Percentiles rank a stretch among this genome's conserved stretches.
Evolutionary conservation across 768 basidiomycete genomes (phyloP).

Genomic region (Lactarius sanguifluus): DNA sequence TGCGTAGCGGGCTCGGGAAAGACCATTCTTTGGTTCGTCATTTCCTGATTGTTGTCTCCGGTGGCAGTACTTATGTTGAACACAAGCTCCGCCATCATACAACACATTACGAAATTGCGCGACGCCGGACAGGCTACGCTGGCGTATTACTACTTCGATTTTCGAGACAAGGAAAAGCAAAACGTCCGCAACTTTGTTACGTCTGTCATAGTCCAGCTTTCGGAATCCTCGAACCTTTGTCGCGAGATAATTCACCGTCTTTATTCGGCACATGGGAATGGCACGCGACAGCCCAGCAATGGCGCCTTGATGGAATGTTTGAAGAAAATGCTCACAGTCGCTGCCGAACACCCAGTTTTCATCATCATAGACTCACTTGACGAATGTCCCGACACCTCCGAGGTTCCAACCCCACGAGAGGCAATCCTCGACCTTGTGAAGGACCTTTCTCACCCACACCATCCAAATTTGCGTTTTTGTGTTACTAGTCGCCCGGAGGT

Average conservation of each 20-base stretch:
- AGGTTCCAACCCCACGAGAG: not conserved
- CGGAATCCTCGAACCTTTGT: not conserved
- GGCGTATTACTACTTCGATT: constrained; percentile 13
- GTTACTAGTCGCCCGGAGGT: constrained; percentile 12
- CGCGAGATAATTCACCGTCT: not conserved
- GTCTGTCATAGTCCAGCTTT: not conserved
- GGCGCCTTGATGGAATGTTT: not conserved
- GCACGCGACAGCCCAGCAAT: not conserved
- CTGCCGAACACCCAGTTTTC: not conserved
- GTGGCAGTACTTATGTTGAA: not conserved
- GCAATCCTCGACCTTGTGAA: not conserved
- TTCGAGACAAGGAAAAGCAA: constrained; percentile 10
- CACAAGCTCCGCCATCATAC: constrained; percentile 6
- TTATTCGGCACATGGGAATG: not conserved
- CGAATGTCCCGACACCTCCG: constrained; percentile 1
- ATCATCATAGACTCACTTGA: constrained; percentile 5
- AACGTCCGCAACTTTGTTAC: not conserved
- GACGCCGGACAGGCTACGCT: constrained; percentile 1
- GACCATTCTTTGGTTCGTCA: constrained; percentile 9
- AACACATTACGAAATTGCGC: not conserved
- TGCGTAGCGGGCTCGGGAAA: constrained; percentile 12
- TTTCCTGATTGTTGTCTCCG: not conserved
- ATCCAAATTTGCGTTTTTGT: constrained; percentile 2
- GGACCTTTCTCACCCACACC: constrained; percentile 3
- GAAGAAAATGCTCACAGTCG: not conserved